Base-by-base conservation (phyloP, 1,284 basidiomycete species). In the Ganoderma leucocontextum region DNA sequence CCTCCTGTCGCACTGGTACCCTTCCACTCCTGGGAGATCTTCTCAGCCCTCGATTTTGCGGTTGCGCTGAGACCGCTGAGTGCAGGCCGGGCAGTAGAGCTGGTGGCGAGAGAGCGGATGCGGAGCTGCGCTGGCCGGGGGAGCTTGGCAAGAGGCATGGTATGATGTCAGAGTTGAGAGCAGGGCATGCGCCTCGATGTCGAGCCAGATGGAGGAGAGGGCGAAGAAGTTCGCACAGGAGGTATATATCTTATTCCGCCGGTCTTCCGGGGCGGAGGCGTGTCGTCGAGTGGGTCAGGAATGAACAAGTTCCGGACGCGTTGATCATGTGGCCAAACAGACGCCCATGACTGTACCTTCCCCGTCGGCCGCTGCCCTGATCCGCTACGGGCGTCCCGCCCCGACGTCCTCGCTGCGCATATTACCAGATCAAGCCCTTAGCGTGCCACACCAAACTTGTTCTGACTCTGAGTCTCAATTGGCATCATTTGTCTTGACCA, bases 1-100 rank as follows among this genome's bases (percentile, higher is more conserved):
- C 88, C 92, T 19, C 96, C 96, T 17, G 88, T 87, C 42, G 91
- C 91, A 70, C 86, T 94, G 13, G 95, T 96, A 64, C 96, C 96
- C 74, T 91, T 91, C 95, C 95, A 97, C 58, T 89, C 83, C 22
- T 86, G 78, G 13, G 91, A 92, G 55, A 95, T 81, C 72, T 86
- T 84, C 73, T 92, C 88, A 0, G 92, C 92, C 74, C 86, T 87
- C 33, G 86, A 78, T 33, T 85, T 84, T 29, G 88, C 89, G 38
- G 82, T 70, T 13, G 86, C 80, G 70, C 83, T 87, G 63, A 94
- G 80, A 1, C 85, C 84, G 41, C 72, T 75, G 47, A 74, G 66
- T 2, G 72, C 69, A 1, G 75, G 65, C 10, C 67, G 62, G 38
- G 70, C 60, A 17, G 66, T 60, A 2, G 70, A 63, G 19, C 29